Conservation (phyloP, 2,329 filamentous ascomycete genomes). For the Ceratocystis diversiconidia region DNA sequence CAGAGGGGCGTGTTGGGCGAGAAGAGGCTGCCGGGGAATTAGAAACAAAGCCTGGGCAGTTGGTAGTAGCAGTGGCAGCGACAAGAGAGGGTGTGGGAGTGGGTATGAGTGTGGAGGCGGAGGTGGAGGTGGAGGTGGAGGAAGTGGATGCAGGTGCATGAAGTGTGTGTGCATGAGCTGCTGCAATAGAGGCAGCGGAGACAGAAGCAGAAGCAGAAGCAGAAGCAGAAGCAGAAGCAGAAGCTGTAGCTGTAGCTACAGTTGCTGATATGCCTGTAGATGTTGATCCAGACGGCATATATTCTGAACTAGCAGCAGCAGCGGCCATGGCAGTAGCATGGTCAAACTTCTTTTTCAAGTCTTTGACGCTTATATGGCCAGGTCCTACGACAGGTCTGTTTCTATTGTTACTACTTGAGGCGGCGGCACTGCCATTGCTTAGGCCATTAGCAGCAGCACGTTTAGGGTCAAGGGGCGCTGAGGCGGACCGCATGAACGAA, state of each 20-base stretch:
- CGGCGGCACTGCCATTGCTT: background rate
- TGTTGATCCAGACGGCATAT: slow-evolving; percentile 1
- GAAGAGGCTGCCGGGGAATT: slow-evolving; percentile 6
- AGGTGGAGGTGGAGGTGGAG: background rate
- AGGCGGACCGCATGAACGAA: slow-evolving; percentile 12
- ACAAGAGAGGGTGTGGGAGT: background rate
- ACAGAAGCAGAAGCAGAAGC: background rate
- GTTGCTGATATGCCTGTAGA: background rate
- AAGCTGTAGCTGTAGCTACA: background rate
- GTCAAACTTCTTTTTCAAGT: slow-evolving; percentile 68
- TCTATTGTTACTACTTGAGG: background rate
- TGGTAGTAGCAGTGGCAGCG: background rate
- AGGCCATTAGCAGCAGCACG: background rate
- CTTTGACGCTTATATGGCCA: slow-evolving; percentile 49
- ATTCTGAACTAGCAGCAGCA: slow-evolving; percentile 13
- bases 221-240: too few relatives aligned
- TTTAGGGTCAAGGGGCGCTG: slow-evolving; percentile 15
- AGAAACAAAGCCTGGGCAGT: background rate
- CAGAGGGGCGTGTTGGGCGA: slow-evolving; percentile 7
- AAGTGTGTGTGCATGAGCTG: background rate
- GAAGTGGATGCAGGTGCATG: slow-evolving; percentile 5
- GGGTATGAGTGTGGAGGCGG: background rate
- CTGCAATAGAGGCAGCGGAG: background rate
- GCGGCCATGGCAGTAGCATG: slow-evolving; percentile 32
- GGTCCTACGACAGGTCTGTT: slow-evolving; percentile 1